Conservation (phyloP, 805 yeast species). For the Spathaspora hagerdaliae region DNA sequence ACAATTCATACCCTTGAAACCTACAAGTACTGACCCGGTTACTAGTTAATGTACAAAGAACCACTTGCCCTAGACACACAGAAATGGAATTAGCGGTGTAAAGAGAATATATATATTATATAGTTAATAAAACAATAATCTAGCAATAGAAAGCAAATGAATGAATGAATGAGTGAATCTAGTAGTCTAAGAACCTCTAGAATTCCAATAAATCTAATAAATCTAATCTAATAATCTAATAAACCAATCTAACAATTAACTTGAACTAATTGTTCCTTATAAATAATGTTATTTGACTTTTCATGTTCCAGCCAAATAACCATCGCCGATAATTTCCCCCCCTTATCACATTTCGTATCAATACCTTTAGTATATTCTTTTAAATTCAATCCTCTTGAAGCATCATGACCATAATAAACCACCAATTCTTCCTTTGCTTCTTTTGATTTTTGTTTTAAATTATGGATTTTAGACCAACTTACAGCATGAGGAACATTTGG, state of each 20-base stretch:
- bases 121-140: too few relatives aligned
- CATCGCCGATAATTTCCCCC: slow-evolving; percentile 64
- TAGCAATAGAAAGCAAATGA: too few relatives aligned
- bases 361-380: slow-evolving; percentile 70
- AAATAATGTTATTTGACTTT: slow-evolving; percentile 11
- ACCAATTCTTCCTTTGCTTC: slow-evolving; percentile 24
- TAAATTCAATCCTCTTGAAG: slow-evolving; percentile 66
- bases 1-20: too few relatives aligned
- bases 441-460: slow-evolving; percentile 37
- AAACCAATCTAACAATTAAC: slow-evolving; percentile 12
- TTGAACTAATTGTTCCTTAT: slow-evolving; percentile 19
- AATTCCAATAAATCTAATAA: background rate
- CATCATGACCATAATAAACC: slow-evolving; percentile 83
- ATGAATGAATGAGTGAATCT: too few relatives aligned
- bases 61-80: too few relatives aligned
- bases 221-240: background rate
- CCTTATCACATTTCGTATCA: slow-evolving; percentile 80
- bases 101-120: too few relatives aligned
- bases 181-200: too few relatives aligned
- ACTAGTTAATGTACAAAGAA: too few relatives aligned
- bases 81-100: too few relatives aligned
- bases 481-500: slow-evolving; percentile 33
- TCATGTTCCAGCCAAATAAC: slow-evolving; percentile 35
- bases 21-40: too few relatives aligned
- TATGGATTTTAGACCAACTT: slow-evolving; percentile 59